Base-by-base conservation (phyloP, 2,329 filamentous ascomycete genomes). In the Pezicula rhizophila region DNA sequence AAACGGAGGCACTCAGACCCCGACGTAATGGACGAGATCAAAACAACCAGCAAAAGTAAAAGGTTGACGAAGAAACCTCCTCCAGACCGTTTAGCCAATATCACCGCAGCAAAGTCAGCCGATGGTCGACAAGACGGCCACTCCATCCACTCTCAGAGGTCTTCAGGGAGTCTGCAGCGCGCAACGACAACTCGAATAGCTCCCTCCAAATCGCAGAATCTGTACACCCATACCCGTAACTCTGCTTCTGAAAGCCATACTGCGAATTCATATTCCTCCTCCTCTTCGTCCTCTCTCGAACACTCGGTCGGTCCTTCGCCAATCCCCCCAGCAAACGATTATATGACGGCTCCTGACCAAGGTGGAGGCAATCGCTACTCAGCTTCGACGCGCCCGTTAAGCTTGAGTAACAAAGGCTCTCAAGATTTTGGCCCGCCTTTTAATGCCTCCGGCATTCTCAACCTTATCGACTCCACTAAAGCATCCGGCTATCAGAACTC, bases 341-440 rank as follows among this genome's bases (percentile, higher is more conserved):
- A 57, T 20, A 50, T 57, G 48, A 45, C 52, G 37, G 49, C 54
- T 33, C 41, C 53, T 14, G 51, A 50, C 42, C 48, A 51, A 48
- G 49, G 48, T 52, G 54, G 53, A 45, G 44, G 58, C 48, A 60
- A 66, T 48, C 66, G 62, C 52, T 58, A 59, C 47, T 67, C 67
- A 34, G 64, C 64, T 54, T 60, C 64, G 50, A 55, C 66, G 62
- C 67, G 64, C 56, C 63, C 64, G 42, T 67, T 77, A 60, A 70
- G 65, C 52, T 67, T 31, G 28, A 31, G 28, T 12, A 31, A 69
- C 53, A 70, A 70, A 57, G 64, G 71, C 8, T 73, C 77, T 48
- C 78, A 82, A 65, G 80, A 84, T 57, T 70, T 84, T 67, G 80
- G 80, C 59, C 78, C 79, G 55, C 80, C 80, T 39, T 84, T 84